Evolutionary conservation across 1,284 basidiomycete genomes (phyloP).

Genomic region (Trichosporon coremiiforme): DNA sequence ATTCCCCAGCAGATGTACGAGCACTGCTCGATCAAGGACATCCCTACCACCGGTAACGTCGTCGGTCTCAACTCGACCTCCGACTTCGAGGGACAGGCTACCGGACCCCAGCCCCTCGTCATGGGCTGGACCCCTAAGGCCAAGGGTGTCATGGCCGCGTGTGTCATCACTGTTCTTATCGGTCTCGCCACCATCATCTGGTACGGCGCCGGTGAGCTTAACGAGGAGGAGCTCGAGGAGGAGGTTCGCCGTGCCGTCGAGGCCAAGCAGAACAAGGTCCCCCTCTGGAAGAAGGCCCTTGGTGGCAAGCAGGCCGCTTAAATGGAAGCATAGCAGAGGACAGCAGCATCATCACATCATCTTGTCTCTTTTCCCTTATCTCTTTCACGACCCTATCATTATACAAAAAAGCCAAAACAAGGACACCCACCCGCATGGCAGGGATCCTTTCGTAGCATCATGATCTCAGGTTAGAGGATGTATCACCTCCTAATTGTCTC

Average conservation of each 20-base stretch:
- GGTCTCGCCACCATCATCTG: constrained; percentile 79
- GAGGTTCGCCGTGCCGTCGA: constrained; percentile 64
- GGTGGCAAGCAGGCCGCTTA: constrained; percentile 20
- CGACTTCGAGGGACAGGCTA: constrained; percentile 62
- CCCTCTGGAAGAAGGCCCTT: constrained; percentile 33
- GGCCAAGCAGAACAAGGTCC: constrained; percentile 61
- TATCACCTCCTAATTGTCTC: constrained; percentile 15
- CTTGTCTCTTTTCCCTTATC: background rate
- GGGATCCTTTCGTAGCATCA: constrained; percentile 13
- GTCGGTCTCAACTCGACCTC: constrained; percentile 54
- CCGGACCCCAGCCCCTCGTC: constrained; percentile 65
- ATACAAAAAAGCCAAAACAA: background rate
- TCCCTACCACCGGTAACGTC: constrained; percentile 69
- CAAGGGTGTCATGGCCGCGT: constrained; percentile 81
- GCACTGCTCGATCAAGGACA: constrained; percentile 69
- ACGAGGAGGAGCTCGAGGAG: constrained; percentile 75
- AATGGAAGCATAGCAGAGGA: background rate
- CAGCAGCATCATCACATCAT: constrained; percentile 12
- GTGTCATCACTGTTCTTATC: constrained; percentile 76
- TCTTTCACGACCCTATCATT: constrained; percentile 4
- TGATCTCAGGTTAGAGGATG: constrained; percentile 16
- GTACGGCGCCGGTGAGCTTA: constrained; percentile 73
- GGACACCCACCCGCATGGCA: background rate
- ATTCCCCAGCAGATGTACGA: constrained; percentile 58
- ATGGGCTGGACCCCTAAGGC: constrained; percentile 75